Conservation (phyloP, 2,329 filamentous ascomycete genomes). For the Colletotrichum tofieldiae region DNA sequence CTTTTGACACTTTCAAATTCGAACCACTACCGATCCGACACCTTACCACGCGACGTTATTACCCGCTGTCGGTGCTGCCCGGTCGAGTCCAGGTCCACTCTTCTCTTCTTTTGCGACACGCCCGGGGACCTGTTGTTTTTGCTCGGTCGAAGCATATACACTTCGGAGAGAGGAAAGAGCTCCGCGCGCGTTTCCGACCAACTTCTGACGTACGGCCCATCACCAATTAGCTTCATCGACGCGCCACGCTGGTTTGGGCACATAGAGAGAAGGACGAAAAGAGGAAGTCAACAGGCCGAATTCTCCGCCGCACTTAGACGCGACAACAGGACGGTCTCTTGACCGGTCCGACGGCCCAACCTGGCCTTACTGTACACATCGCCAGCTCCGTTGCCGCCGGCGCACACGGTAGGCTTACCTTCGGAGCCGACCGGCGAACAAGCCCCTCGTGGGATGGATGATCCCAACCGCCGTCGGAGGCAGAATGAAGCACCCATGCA, state of each 20-base stretch:
- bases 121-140: neutral
- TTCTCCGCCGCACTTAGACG: conserved; percentile 7
- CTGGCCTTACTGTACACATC: conserved; percentile 75
- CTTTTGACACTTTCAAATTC: conserved; percentile 23
- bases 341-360: conserved; percentile 62
- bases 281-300: neutral
- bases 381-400: conserved; percentile 76
- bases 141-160: conserved; percentile 14
- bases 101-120: conserved; percentile 7
- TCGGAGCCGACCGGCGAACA: conserved; percentile 68
- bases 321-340: conserved; percentile 47
- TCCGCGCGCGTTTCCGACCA: neutral
- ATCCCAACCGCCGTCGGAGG: conserved; percentile 80
- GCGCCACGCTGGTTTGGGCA: conserved; percentile 14
- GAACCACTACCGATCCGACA: conserved; percentile 18
- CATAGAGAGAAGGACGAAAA: neutral
- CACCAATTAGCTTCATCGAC: neutral
- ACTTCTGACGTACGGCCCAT: neutral
- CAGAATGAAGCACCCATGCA: conserved; percentile 81
- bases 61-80: conserved; percentile 26
- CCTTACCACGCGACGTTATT: conserved; percentile 21
- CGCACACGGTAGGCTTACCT: conserved; percentile 75
- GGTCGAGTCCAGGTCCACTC: conserved; percentile 16
- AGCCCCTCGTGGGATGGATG: conserved; percentile 81
- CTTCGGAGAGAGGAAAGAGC: neutral